Evolutionary conservation across 768 basidiomycete species (phyloP), one percentile per base, ranked within the genome.

Genomic region (Agaricus blazei): DNA sequence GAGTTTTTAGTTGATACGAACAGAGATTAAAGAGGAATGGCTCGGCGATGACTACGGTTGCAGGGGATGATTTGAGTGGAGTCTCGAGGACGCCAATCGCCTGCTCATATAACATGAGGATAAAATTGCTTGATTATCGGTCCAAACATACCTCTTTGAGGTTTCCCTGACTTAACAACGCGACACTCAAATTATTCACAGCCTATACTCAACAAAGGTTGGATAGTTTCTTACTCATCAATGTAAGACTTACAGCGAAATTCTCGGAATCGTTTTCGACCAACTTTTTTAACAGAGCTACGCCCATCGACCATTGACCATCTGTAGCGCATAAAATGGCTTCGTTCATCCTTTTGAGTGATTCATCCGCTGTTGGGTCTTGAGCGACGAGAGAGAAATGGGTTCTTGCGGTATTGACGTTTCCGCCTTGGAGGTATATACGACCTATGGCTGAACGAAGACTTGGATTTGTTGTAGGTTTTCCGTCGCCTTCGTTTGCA

Each of bases 1-100:
- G 12, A 28, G 26, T 36, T 41, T 53, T 27, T 1, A 2, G 1
- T 34, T 19, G 19, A 19, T 19, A 70, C 85, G 57, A 65, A 91
- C 91, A 88, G 6, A 93, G 75, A 59, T 93, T 93, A 69, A 93
- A 93, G 44, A 93, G 65, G 70, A 89, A 89, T 4, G 90, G 90
- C 63, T 93, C 90, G 6, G 88, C 87, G 24, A 85, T 79, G 11
- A 87, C 85, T 8, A 88, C 81, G 47, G 81, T 80, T 1, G 87
- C 78, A 1, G 91, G 91, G 1, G 88, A 87, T 3, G 78, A 65
- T 52, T 70, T 72, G 34, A 93, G 65, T 1, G 84, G 83, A 3
- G 57, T 66, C 66, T 93, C 90, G 37, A 93, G 69, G 0, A 83
- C 78, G 44, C 82, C 77, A 47, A 90, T 90, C 2, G 82, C 87